phyloP scores from a whole-genome alignment of 768 basidiomycete species.

The Rhizopogon vinicolor region DNA sequence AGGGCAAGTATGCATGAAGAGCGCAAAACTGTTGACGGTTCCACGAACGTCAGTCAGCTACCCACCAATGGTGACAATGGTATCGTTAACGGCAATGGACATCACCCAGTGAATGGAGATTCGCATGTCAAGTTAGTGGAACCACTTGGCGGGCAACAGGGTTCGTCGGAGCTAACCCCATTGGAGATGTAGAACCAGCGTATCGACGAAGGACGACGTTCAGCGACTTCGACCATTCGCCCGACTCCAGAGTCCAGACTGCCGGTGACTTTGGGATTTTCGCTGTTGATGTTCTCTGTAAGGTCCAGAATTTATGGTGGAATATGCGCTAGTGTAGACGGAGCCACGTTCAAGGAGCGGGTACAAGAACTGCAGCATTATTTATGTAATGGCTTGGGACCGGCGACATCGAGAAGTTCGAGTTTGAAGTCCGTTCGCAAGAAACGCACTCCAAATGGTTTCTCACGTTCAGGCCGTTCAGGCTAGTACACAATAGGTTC shows the following conservation, averaged over 20 bases:
- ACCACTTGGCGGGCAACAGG: constrained; percentile 33
- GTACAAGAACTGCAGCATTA: constrained; percentile 92
- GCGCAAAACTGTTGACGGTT: constrained; percentile 21
- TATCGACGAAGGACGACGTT: constrained; percentile 71
- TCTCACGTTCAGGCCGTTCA: not conserved
- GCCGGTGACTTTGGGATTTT: constrained; percentile 89
- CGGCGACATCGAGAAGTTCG: constrained; percentile 91
- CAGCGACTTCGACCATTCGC: constrained; percentile 89
- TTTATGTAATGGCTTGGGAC: constrained; percentile 61
- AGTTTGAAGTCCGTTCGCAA: constrained; percentile 65
- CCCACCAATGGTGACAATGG: constrained; percentile 19
- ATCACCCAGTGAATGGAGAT: constrained; percentile 33
- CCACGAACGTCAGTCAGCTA: constrained; percentile 19
- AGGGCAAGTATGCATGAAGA: constrained; percentile 37
- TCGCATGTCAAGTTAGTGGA: constrained; percentile 40
- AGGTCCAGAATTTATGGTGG: constrained; percentile 18
- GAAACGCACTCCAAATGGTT: constrained; percentile 14
- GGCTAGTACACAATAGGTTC: constrained; percentile 37
- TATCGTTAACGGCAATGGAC: constrained; percentile 33
- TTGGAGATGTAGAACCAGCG: constrained; percentile 90
- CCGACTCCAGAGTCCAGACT: constrained; percentile 62
- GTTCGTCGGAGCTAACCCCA: constrained; percentile 35
- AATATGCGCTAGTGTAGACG: constrained; percentile 49
- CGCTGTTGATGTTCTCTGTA: constrained; percentile 86
- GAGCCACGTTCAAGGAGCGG: constrained; percentile 78